Conservation (phyloP, 441 rosid species). For the Hura crepitans region DNA sequence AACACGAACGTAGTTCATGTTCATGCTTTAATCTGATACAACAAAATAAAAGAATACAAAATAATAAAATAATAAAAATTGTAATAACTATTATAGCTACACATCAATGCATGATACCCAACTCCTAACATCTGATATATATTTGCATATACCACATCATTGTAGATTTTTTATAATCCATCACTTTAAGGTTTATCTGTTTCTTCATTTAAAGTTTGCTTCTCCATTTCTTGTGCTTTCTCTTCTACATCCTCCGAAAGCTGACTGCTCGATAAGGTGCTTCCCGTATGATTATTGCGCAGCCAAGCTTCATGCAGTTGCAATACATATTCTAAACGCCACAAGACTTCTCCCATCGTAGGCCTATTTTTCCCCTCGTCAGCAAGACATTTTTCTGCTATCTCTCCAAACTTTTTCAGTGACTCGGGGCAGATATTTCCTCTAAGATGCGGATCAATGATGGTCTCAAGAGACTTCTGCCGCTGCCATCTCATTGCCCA, state of each 20-base stretch:
- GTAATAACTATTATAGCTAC: slow-evolving; percentile 11
- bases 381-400: slow-evolving; percentile 78
- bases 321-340: slow-evolving; percentile 78
- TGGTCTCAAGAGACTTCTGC: slow-evolving; percentile 54
- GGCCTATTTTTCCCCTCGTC: slow-evolving; percentile 83
- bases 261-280: slow-evolving; percentile 40
- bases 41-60: slow-evolving; percentile 31
- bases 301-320: slow-evolving; percentile 81
- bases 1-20: slow-evolving; percentile 5
- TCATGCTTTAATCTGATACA: slow-evolving; percentile 17
- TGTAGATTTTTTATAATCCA: slow-evolving; percentile 15
- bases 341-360: slow-evolving; percentile 77
- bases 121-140: slow-evolving; percentile 10
- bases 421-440: slow-evolving; percentile 57
- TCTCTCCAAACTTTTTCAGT: slow-evolving; percentile 73
- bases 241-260: slow-evolving; percentile 27
- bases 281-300: slow-evolving; percentile 28
- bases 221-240: slow-evolving; percentile 20
- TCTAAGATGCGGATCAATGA: slow-evolving; percentile 52
- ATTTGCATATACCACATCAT: background rate
- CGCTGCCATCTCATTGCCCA: slow-evolving; percentile 86
- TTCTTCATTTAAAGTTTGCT: slow-evolving; percentile 20
- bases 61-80: background rate
- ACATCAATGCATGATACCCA: slow-evolving; percentile 4
- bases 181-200: slow-evolving; percentile 11